phyloP scores from a whole-genome alignment of 371 early-diverging fungal genomes.

The Entomophthora muscae region DNA sequence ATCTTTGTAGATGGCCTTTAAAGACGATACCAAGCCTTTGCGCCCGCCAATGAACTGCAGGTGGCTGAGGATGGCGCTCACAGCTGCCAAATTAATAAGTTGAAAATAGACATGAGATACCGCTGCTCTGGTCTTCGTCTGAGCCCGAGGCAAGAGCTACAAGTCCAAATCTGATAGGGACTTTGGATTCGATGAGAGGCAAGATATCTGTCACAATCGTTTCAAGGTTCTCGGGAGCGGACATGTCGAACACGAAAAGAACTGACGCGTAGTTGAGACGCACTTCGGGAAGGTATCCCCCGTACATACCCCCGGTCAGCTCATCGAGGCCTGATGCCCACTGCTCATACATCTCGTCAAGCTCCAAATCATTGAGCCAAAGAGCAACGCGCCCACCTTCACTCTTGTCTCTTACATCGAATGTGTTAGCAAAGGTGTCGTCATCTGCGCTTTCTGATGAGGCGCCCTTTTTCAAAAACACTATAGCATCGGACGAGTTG shows the following conservation, averaged over 20 bases:
- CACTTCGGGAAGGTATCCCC: slow-evolving; percentile 32
- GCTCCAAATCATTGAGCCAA: slow-evolving; percentile 86
- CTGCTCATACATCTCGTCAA: slow-evolving; percentile 47
- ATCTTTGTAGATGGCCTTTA: not conserved
- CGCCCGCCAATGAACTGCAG: not conserved
- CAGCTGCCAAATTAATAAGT: not conserved
- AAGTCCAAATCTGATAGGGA: slow-evolving; percentile 73
- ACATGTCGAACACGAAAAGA: slow-evolving; percentile 48
- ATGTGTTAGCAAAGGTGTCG: slow-evolving; percentile 34
- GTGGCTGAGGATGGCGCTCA: not conserved
- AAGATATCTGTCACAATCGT: slow-evolving; percentile 29
- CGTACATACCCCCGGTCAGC: not conserved
- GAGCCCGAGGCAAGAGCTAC: slow-evolving; percentile 25
- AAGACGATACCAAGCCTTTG: not conserved
- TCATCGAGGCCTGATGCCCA: slow-evolving; percentile 31
- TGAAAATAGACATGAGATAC: not conserved
- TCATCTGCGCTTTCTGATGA: slow-evolving; percentile 11
- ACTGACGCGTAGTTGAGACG: slow-evolving; percentile 48
- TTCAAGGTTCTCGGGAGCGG: slow-evolving; percentile 22
- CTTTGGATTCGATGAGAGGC: slow-evolving; percentile 32
- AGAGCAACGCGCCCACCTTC: slow-evolving; percentile 27
- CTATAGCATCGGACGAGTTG: slow-evolving; percentile 34
- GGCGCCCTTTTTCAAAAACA: slow-evolving; percentile 30
- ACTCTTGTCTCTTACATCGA: slow-evolving; percentile 59
- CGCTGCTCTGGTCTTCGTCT: not conserved